These are phyloP conservation scores for Corinectria fuckeliana DNA, from an alignment of 2,329 filamentous ascomycete species.

Conservation along the genomic window DNA sequence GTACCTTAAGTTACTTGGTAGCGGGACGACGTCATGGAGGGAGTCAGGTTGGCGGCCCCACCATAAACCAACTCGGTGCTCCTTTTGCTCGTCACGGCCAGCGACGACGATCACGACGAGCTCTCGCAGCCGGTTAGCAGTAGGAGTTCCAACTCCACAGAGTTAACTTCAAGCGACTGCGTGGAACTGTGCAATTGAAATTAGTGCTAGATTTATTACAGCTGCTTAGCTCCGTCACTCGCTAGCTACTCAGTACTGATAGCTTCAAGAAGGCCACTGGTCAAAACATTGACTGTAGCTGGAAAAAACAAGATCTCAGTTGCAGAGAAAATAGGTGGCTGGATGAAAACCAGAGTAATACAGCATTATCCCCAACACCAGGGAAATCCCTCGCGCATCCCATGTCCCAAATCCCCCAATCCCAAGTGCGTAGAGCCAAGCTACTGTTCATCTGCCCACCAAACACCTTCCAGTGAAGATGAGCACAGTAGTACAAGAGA, in stretches of 20 bases:
- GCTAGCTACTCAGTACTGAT: not conserved
- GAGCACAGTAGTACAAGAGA: conserved; percentile 25
- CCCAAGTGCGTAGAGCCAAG: conserved; percentile 23
- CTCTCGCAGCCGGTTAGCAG: too few relatives aligned
- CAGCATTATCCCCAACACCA: conserved; percentile 33
- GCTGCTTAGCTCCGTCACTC: not conserved
- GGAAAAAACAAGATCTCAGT: conserved; percentile 9
- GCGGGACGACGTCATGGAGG: conserved; percentile 33
- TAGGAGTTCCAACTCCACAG: too few relatives aligned
- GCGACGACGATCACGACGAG: too few relatives aligned
- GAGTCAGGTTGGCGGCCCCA: conserved; percentile 6
- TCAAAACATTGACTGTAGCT: not conserved
- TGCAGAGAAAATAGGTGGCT: conserved; percentile 11
- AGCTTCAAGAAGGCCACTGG: not conserved
- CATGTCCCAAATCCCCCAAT: conserved; percentile 27
- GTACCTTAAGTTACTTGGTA: not conserved
- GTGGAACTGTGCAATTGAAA: not conserved
- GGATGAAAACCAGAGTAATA: conserved; percentile 24
- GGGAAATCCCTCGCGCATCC: conserved; percentile 25
- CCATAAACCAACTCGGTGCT: conserved; percentile 1
- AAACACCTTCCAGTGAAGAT: conserved; percentile 22
- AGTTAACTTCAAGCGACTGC: not conserved
- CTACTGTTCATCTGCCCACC: conserved; percentile 21
- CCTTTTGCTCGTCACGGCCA: not conserved
- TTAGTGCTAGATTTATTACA: not conserved